A percentile compares a stretch with the other conserved stretches of the same genome.
phyloP scores from a whole-genome alignment of 495 filamentous ascomycete genomes.

The Podospora pseudocomata region DNA sequence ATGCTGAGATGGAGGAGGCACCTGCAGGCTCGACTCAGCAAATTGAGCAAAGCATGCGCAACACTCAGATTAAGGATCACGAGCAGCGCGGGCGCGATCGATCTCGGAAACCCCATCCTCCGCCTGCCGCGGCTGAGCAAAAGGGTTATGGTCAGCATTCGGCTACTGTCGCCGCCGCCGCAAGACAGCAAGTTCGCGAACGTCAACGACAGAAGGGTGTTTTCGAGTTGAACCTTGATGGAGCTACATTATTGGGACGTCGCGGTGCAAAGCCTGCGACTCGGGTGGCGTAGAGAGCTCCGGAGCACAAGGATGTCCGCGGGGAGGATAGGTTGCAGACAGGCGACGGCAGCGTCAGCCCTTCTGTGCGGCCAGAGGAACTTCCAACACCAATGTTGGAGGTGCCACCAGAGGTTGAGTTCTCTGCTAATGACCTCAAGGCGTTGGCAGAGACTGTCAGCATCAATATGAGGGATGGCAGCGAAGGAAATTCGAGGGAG shows the following conservation, averaged over 20 bases:
- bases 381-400: background rate
- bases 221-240: constrained; percentile 89
- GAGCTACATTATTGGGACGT: constrained; percentile 80
- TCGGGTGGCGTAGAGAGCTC: constrained; percentile 35
- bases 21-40: constrained; percentile 55
- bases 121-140: constrained; percentile 44
- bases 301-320: background rate
- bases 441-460: background rate
- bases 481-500: background rate
- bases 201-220: constrained; percentile 60
- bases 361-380: background rate
- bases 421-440: background rate
- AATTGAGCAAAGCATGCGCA: constrained; percentile 82
- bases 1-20: constrained; percentile 58
- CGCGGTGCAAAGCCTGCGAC: constrained; percentile 55
- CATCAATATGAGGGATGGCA: background rate
- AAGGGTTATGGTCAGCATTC: constrained; percentile 81
- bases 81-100: constrained; percentile 46
- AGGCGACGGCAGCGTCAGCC: background rate
- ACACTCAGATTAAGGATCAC: constrained; percentile 67
- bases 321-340: background rate
- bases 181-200: constrained; percentile 65
- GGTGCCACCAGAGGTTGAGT: background rate
- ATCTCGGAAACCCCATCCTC: constrained; percentile 35
- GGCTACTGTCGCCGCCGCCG: constrained; percentile 70